Evolutionary conservation across 441 rosid genomes (phyloP).

Genomic region (Pelargonium myrrhifolium): DNA sequence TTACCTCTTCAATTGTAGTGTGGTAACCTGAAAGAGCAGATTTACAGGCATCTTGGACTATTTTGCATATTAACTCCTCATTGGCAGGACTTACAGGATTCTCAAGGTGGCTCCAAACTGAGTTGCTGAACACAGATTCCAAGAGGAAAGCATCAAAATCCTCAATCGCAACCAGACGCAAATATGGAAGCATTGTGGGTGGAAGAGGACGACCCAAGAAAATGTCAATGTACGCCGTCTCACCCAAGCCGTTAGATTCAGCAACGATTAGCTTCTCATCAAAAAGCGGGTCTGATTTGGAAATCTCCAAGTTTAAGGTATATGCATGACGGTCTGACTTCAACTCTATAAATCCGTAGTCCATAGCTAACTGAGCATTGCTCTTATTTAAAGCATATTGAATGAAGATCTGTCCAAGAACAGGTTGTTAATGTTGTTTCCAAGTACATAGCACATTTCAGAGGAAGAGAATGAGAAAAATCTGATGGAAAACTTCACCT

Average conservation of each 20-base stretch:
- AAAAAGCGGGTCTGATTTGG: constrained; percentile 52
- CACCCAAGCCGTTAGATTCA: constrained; percentile 62
- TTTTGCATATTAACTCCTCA: constrained; percentile 74
- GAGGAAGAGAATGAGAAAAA: constrained; percentile 3
- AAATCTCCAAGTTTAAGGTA: constrained; percentile 61
- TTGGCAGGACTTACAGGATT: constrained; percentile 68
- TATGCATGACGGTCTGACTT: constrained; percentile 54
- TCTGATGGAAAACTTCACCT: constrained; percentile 42
- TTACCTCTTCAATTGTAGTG: constrained; percentile 79
- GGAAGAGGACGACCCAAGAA: constrained; percentile 63
- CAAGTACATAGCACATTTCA: no score
- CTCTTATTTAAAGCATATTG: constrained; percentile 81
- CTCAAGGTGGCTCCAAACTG: constrained; percentile 83
- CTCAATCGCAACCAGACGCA: constrained; percentile 71
- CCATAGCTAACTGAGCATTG: constrained; percentile 81
- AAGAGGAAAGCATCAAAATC: constrained; percentile 79
- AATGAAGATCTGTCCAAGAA: constrained; percentile 51
- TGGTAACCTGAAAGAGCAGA: constrained; percentile 67
- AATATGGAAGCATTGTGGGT: constrained; percentile 56
- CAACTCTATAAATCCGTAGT: constrained; percentile 78
- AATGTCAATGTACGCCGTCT: constrained; percentile 54
- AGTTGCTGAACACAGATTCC: constrained; percentile 74
- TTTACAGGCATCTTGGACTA: constrained; percentile 71
- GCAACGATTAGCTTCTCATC: constrained; percentile 85
- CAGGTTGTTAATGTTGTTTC: background rate